These are phyloP conservation scores for Trypanosoma brucei DNA, from an alignment of 208 protist genomes.

Conservation along the genomic window DNA sequence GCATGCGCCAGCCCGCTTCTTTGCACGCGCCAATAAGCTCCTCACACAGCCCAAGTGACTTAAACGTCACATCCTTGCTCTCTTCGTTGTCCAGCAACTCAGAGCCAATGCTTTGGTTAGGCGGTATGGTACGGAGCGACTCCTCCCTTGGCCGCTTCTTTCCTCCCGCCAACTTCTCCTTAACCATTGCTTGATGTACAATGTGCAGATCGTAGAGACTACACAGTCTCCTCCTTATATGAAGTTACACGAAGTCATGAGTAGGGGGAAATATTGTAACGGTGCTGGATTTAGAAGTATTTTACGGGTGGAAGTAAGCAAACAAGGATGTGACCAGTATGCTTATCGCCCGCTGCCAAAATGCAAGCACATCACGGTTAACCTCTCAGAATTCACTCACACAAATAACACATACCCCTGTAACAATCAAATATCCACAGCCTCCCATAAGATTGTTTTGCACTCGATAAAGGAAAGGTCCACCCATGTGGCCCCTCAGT, in stretches of 20 bases:
- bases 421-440: no score
- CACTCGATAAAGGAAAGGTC: background rate
- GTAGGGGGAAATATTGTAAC: background rate
- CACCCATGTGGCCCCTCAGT: slow-evolving; percentile 29
- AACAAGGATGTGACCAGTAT: no score
- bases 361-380: no score
- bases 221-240: background rate
- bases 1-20: slow-evolving; percentile 87
- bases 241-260: background rate
- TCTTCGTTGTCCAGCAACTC: slow-evolving; percentile 87
- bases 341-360: no score
- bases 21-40: slow-evolving; percentile 89
- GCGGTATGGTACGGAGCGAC: slow-evolving; percentile 4
- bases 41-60: slow-evolving; percentile 85
- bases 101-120: slow-evolving; percentile 44
- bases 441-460: no score
- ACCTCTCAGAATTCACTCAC: no score
- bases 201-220: background rate
- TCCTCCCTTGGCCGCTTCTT: slow-evolving; percentile 8
- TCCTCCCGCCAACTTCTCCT: background rate
- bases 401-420: no score
- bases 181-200: background rate
- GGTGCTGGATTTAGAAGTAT: no score
- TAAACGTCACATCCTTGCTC: slow-evolving; percentile 76
- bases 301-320: no score